Conservation (phyloP, 2,329 filamentous ascomycete genomes). For the Atkinsonella texensis region DNA sequence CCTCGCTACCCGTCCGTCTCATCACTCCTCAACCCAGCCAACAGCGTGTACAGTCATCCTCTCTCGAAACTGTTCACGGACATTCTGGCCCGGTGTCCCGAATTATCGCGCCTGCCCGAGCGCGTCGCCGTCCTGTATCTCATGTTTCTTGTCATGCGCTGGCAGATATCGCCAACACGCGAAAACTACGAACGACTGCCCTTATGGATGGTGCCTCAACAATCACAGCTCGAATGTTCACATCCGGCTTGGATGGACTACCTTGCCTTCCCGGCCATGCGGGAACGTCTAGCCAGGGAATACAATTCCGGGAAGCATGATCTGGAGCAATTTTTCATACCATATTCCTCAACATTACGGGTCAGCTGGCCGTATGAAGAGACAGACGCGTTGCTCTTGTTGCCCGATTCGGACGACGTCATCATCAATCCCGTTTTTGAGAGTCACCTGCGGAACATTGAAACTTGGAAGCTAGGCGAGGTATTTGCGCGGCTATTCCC, state of each 20-base stretch:
- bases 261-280: conserved; percentile 66
- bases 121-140: conserved; percentile 70
- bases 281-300: conserved; percentile 48
- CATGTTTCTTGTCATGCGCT: conserved; percentile 81
- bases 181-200: conserved; percentile 73
- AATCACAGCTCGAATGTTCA: conserved; percentile 50
- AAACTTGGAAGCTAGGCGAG: conserved; percentile 72
- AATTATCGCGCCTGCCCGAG: conserved; percentile 66
- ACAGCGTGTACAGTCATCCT: conserved; percentile 53
- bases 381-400: conserved; percentile 53
- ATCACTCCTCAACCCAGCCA: conserved; percentile 61
- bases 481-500: conserved; percentile 57
- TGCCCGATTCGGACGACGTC: conserved; percentile 48
- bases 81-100: conserved; percentile 72
- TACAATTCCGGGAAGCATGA: conserved; percentile 39
- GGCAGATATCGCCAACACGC: conserved; percentile 67
- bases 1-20: conserved; percentile 71
- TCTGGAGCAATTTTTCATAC: conserved; percentile 75
- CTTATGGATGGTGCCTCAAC: conserved; percentile 55
- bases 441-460: conserved; percentile 58
- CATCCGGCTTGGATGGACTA: conserved; percentile 80
- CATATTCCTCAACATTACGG: conserved; percentile 62
- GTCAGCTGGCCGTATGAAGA: conserved; percentile 79
- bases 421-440: conserved; percentile 83
- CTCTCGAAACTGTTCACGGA: conserved; percentile 78